phyloP scores from a whole-genome alignment of 176 grass and related monocot genomes.

The Oryza coarctata region DNA sequence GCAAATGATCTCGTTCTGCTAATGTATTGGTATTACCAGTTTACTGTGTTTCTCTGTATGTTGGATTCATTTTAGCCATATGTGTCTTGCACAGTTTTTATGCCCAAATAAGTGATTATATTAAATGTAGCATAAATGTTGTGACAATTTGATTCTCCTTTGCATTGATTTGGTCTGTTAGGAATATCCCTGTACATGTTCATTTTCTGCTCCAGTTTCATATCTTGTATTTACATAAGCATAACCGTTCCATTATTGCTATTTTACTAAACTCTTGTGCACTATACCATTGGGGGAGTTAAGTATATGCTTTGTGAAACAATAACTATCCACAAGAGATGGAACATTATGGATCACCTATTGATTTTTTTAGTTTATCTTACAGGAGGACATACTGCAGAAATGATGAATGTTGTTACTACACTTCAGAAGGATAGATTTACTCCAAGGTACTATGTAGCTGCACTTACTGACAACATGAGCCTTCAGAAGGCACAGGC shows the following conservation, averaged over 20 bases:
- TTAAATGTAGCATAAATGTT: neutral
- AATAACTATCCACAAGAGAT: neutral
- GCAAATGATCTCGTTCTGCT: neutral
- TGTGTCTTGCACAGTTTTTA: neutral
- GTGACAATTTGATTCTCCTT: neutral
- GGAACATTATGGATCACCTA: neutral
- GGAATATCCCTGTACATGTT: neutral
- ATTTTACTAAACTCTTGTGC: neutral
- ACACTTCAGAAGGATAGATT: slow-evolving; percentile 75
- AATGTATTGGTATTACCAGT: neutral
- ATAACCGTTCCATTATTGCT: neutral
- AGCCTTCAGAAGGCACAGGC: slow-evolving; percentile 82
- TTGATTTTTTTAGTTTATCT: slow-evolving; percentile 18
- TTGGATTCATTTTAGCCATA: neutral
- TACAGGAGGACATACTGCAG: slow-evolving; percentile 82
- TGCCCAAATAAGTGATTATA: neutral
- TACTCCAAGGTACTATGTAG: slow-evolving; percentile 76
- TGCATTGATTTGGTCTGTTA: neutral
- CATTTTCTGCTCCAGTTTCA: neutral
- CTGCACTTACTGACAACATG: slow-evolving; percentile 91
- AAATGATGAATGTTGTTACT: slow-evolving; percentile 87
- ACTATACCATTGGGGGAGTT: neutral
- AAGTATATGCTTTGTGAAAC: neutral
- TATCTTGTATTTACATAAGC: neutral
- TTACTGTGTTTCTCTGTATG: neutral